These are phyloP conservation scores for Botrytis byssoidea DNA, from an alignment of 2,329 filamentous ascomycete genomes.

Conservation along the genomic window DNA sequence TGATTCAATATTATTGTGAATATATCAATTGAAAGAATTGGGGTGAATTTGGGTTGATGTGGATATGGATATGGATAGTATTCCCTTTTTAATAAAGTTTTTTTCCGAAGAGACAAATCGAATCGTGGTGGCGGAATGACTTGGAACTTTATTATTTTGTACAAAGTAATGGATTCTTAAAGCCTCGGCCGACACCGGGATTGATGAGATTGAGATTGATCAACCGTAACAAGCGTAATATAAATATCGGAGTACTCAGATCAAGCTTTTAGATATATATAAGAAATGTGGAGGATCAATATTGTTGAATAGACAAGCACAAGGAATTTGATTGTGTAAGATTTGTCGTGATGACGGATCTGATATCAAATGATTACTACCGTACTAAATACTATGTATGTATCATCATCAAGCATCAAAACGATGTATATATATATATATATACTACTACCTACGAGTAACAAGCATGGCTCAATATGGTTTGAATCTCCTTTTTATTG, in stretches of 20 bases:
- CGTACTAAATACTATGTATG: no score
- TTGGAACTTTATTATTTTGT: neutral
- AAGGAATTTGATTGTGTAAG: neutral
- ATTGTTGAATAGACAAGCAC: neutral
- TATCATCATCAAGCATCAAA: neutral
- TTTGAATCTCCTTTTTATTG: neutral
- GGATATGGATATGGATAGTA: neutral
- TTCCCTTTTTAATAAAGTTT: neutral
- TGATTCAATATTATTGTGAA: neutral
- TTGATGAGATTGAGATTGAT: neutral
- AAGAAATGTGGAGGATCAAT: neutral
- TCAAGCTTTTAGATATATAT: neutral
- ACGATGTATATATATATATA: no score
- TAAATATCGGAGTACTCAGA: neutral
- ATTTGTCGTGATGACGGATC: neutral
- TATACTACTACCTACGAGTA: neutral
- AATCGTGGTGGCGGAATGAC: neutral
- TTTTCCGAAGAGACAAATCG: neutral
- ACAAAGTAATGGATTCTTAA: no score
- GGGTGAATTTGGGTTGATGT: neutral
- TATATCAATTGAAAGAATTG: neutral
- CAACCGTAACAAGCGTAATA: neutral
- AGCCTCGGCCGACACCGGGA: constrained; percentile 8
- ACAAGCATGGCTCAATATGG: neutral
- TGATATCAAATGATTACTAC: neutral